Base-by-base conservation (phyloP, 1,284 basidiomycete species). In the Taiwanofungus camphoratus region DNA sequence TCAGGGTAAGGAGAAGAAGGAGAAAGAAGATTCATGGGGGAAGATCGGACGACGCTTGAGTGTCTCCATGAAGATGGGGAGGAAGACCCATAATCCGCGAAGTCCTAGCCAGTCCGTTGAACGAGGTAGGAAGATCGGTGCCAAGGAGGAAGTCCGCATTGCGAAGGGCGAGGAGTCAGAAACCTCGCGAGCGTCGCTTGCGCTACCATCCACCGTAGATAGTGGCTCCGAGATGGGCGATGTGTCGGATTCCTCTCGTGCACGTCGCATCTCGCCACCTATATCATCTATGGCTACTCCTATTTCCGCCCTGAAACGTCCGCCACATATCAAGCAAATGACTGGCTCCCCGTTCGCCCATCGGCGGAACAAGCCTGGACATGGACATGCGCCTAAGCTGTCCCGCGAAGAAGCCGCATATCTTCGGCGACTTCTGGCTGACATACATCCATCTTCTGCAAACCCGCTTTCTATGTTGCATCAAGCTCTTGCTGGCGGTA, bases 381-480 rank as follows among this genome's bases (percentile, higher is more conserved):
- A 45, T 64, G 69, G 70, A 0, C 73, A 45, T 64, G 32, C 68
- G 0, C 74, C 76, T 0, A 82, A 79, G 57, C 69, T 71, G 3
- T 66, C 71, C 0, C 51, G 66, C 11, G 74, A 73, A 44, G 79
- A 87, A 52, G 60, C 73, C 4, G 77, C 73, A 37, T 87, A 84
- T 59, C 66, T 87, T 12, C 74, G 75, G 12, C 70, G 71, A 36
- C 73, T 87, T 21, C 67, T 87, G 9, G 79, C 84, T 0, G 83
- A 87, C 46, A 68, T 81, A 5, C 64, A 64, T 30, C 58, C 61
- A 1, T 56, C 58, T 3, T 41, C 53, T 12, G 56, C 54, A 2
- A 63, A 66, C 44, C 69, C 73, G 3, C 72, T 78, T 46, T 61
- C 67, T 3, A 61, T 78, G 32, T 69, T 79, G 6, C 55, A 65